phyloP scores from a whole-genome alignment of 805 yeast species.

The Spathaspora passalidarum region DNA sequence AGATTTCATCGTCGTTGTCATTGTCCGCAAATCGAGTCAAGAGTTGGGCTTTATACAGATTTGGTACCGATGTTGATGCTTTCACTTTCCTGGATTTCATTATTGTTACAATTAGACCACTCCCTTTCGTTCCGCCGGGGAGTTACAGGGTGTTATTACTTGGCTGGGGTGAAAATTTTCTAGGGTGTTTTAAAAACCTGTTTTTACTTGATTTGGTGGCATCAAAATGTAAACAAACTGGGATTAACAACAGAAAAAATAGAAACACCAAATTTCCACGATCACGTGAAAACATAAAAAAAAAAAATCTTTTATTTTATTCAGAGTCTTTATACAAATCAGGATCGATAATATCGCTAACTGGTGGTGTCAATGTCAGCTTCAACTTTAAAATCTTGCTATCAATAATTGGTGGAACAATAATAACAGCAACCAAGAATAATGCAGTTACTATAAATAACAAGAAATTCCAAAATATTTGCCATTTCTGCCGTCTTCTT shows the following conservation, averaged over 20 bases:
- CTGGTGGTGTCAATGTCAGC: neutral
- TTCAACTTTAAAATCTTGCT: slow-evolving; percentile 7
- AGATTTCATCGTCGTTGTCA: slow-evolving; percentile 11
- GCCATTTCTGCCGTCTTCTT: slow-evolving; percentile 19
- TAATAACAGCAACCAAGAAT: slow-evolving; percentile 38
- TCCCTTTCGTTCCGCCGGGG: neutral
- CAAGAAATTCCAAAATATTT: slow-evolving; percentile 43
- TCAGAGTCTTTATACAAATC: neutral
- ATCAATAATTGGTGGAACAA: slow-evolving; percentile 46
- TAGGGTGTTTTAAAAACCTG: no score
- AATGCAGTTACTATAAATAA: slow-evolving; percentile 43
- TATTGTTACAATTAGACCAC: neutral
- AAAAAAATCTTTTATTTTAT: neutral
- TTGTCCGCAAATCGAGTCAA: slow-evolving; percentile 6
- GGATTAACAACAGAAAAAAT: neutral
- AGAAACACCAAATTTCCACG: neutral
- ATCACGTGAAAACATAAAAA: neutral
- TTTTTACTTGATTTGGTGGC: neutral
- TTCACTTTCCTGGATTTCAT: neutral
- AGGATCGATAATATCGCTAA: neutral
- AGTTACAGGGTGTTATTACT: neutral
- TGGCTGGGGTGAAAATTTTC: neutral
- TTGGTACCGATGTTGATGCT: neutral
- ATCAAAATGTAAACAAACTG: neutral
- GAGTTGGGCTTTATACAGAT: slow-evolving; percentile 1